A percentile compares a stretch with the other conserved stretches of the same genome.
Conservation (phyloP, 73 alveolate species). For the Paramecium tetraurelia region DNA sequence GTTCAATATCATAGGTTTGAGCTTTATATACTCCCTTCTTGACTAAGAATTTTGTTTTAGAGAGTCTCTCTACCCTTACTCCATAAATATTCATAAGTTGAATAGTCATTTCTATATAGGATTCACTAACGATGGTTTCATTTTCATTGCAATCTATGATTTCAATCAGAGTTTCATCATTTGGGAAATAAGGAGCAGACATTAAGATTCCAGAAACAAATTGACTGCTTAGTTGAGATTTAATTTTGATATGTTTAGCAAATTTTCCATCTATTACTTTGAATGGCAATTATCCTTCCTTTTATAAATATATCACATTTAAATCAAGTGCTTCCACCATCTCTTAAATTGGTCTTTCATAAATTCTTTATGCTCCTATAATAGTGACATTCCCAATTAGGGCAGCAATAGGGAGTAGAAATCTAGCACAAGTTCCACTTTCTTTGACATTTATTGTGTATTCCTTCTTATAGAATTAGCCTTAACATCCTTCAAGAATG, state of each 20-base stretch:
- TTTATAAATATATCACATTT: background rate
- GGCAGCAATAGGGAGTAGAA: conserved; percentile 9
- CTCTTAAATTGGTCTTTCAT: conserved; percentile 63
- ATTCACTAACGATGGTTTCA: conserved; percentile 16
- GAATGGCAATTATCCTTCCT: conserved; percentile 24
- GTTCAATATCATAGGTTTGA: conserved; percentile 4
- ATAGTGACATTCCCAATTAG: conserved; percentile 15
- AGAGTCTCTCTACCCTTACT: background rate
- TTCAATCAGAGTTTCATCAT: conserved; percentile 6
- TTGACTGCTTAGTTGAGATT: conserved; percentile 46
- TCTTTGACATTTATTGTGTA: conserved; percentile 53
- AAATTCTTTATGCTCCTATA: conserved; percentile 45
- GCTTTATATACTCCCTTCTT: background rate
- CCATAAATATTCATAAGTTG: conserved; percentile 46
- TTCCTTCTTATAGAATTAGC: conserved; percentile 7
- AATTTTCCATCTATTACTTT: background rate
- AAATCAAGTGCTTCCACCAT: conserved; percentile 49
- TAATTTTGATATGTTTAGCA: conserved; percentile 18
- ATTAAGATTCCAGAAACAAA: conserved; percentile 49
- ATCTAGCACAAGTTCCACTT: conserved; percentile 65
- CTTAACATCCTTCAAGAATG: conserved; percentile 51
- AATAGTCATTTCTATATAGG: conserved; percentile 55
- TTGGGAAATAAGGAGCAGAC: conserved; percentile 45
- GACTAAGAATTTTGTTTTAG: background rate
- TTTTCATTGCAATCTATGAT: background rate